These are phyloP conservation scores for Suillus spraguei DNA, from an alignment of 768 basidiomycete genomes.

Conservation along the genomic window DNA sequence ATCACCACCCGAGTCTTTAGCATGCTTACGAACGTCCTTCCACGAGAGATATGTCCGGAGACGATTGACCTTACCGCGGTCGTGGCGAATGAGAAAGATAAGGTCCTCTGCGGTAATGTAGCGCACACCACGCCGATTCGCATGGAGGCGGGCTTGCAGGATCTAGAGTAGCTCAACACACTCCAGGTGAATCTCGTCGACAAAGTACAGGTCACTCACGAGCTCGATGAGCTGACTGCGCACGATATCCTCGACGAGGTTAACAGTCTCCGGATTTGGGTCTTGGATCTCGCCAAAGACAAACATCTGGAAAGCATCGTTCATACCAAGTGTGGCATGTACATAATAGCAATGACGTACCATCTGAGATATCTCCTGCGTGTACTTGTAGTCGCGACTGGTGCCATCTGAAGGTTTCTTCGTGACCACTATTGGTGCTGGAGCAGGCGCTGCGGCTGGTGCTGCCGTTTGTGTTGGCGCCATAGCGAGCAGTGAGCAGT, in stretches of 20 bases:
- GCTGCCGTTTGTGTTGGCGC: conserved; percentile 12
- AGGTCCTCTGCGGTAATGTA: conserved; percentile 92
- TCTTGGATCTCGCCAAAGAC: conserved; percentile 97
- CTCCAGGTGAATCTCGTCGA: conserved; percentile 10
- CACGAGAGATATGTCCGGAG: conserved; percentile 92
- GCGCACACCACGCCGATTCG: conserved; percentile 80
- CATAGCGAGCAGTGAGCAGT: conserved; percentile 10
- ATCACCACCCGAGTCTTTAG: conserved; percentile 86
- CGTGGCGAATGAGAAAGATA: conserved; percentile 94
- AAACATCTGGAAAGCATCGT: conserved; percentile 68
- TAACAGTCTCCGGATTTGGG: conserved; percentile 83
- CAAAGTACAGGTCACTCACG: conserved; percentile 43
- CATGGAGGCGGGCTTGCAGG: conserved; percentile 84
- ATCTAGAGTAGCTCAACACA: conserved; percentile 53
- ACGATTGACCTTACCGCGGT: conserved; percentile 91
- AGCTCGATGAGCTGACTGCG: conserved; percentile 90
- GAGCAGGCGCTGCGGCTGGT: conserved; percentile 14
- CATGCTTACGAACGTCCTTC: conserved; percentile 96
- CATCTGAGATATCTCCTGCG: conserved; percentile 94
- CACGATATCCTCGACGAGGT: conserved; percentile 95
- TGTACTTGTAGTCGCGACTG: conserved; percentile 79
- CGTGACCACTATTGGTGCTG: conserved; percentile 10
- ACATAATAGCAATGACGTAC: conserved; percentile 39
- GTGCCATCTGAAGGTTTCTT: conserved; percentile 17
- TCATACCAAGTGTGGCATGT: not conserved